phyloP scores from a whole-genome alignment of 1,139 yeast genomes.

The Sugiyamaella castrensis region DNA sequence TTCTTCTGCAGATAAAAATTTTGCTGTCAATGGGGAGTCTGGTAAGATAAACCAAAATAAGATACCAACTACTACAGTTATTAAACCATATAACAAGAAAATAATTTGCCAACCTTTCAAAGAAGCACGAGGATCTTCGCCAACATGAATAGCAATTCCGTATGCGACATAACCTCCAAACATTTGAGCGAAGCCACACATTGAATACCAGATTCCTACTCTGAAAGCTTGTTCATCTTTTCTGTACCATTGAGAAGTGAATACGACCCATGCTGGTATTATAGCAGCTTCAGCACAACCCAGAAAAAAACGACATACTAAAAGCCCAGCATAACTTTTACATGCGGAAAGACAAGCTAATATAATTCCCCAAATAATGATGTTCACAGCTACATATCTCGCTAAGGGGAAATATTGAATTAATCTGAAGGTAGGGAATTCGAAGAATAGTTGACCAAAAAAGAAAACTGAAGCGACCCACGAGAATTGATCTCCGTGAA shows the following conservation, averaged over 20 bases:
- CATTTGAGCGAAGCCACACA: slow-evolving; percentile 39
- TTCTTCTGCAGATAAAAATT: slow-evolving; percentile 52
- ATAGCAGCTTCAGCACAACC: slow-evolving; percentile 58
- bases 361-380: slow-evolving; percentile 51
- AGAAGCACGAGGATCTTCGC: slow-evolving; percentile 22
- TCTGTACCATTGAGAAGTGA: slow-evolving; percentile 56
- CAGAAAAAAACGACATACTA: slow-evolving; percentile 49
- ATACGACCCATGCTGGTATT: slow-evolving; percentile 51
- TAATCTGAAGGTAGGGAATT: slow-evolving; percentile 52
- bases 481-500: slow-evolving; percentile 43
- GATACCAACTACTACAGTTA: slow-evolving; percentile 46
- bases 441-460: slow-evolving; percentile 51
- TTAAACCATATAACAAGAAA: slow-evolving; percentile 33
- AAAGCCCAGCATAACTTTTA: slow-evolving; percentile 47
- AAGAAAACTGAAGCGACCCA: slow-evolving; percentile 64
- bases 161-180: slow-evolving; percentile 34
- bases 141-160: slow-evolving; percentile 46
- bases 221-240: slow-evolving; percentile 50
- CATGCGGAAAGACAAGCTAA: slow-evolving; percentile 50
- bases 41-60: slow-evolving; percentile 48
- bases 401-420: slow-evolving; percentile 55
- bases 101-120: slow-evolving; percentile 54
- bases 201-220: slow-evolving; percentile 28
- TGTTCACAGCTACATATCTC: slow-evolving; percentile 46
- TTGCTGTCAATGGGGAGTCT: slow-evolving; percentile 53